Evolutionary conservation across 257 asterid genomes (phyloP), one percentile per base, ranked within the genome.

Genomic region (Oldenlandia corymbosa): DNA sequence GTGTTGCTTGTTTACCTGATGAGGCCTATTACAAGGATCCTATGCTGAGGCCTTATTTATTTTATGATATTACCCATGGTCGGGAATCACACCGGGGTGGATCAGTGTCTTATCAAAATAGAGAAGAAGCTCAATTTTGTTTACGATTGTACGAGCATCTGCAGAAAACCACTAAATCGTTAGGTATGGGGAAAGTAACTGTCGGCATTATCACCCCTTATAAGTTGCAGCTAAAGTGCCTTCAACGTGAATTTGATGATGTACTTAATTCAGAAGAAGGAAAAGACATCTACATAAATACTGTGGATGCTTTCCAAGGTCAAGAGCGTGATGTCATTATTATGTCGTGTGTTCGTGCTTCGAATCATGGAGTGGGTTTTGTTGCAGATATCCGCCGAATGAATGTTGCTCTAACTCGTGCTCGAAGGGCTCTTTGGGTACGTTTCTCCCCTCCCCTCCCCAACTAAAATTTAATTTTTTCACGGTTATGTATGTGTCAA

Each of bases 231-330:
- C 75, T 93, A 62, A 93, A 93, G 82, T 93, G 99, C 78, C 96
- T 93, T 21, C 99, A 93, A 62, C 79, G 96, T 65, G 99, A 93
- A 75, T 93, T 93, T 64, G 91, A 84, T 80, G 99, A 84, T 56
- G 69, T 93, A 36, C 68, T 93, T 68, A 90, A 79, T 68, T 82
- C 96, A 10, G 99, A 90, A 65, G 97, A 90, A 80, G 99, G 97
- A 21, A 93, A 93, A 58, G 96, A 87, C 62, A 85, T 93, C 32
- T 93, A 93, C 72, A 93, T 93, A 47, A 93, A 93, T 66, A 93
- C 97, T 34, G 99, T 93, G 55, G 99, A 93, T 71, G 99, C 97
- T 61, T 93, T 93, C 81, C 99, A 93, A 79, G 97, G 99, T 62
- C 99, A 93, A 76, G 99, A 93, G 75, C 94, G 99, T 24, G 99